These are phyloP conservation scores for Pedinophyceae sp. DNA, from an alignment of 139 green algal genomes.

Conservation along the genomic window DNA sequence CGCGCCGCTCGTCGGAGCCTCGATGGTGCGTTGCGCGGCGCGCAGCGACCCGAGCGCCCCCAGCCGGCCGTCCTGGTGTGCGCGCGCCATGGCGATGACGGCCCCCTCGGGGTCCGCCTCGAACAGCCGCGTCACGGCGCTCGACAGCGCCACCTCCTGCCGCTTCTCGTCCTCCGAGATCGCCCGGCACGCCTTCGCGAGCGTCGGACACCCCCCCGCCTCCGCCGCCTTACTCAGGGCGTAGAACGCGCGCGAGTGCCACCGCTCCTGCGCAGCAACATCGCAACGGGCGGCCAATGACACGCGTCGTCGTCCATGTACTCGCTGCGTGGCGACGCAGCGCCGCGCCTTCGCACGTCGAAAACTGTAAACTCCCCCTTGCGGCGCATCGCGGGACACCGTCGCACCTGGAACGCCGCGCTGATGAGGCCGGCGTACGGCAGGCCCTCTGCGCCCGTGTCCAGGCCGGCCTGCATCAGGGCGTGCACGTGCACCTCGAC, in stretches of 20 bases:
- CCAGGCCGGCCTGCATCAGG: background rate
- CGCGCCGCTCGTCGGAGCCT: no score
- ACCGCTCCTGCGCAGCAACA: background rate
- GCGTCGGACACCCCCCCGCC: background rate
- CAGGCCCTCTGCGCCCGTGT: background rate
- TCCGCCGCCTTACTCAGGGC: background rate
- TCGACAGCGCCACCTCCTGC: background rate
- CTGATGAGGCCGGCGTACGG: background rate
- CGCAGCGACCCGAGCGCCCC: no score
- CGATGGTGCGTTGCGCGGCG: no score
- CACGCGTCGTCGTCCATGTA: background rate
- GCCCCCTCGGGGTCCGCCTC: background rate
- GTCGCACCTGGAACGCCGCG: background rate
- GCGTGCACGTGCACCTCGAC: background rate
- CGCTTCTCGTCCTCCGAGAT: background rate
- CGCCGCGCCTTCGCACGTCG: no score
- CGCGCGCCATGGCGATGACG: background rate
- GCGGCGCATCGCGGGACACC: no score
- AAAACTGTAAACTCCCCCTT: no score
- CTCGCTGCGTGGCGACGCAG: no score
- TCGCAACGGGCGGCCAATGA: background rate
- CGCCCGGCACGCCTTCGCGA: background rate
- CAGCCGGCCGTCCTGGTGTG: no score
- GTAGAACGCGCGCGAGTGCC: no score
- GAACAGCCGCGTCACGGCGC: background rate